phyloP scores from a whole-genome alignment of 208 protist genomes.

The Tritrichomonas musculus region DNA sequence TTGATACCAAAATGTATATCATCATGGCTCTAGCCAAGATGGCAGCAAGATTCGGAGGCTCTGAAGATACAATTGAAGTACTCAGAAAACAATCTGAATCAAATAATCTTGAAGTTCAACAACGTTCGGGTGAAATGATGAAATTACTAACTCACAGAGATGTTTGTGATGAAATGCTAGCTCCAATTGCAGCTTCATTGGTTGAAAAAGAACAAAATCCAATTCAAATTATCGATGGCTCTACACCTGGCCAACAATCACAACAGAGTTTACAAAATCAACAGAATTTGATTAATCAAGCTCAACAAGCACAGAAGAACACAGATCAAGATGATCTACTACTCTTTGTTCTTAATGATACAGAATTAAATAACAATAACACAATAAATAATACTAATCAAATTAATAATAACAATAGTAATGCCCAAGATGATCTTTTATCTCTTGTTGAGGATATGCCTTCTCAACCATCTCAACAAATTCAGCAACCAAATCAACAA shows the following conservation, averaged over 20 bases:
- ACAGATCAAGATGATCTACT: not conserved
- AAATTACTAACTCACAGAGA: not conserved
- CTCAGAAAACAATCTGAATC: not conserved
- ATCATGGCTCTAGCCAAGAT: not conserved
- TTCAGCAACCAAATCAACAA: not conserved
- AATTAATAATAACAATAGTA: not conserved
- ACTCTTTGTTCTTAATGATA: not conserved
- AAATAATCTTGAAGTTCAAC: conserved; percentile 21
- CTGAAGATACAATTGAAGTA: not conserved
- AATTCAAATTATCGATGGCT: too few species aligned
- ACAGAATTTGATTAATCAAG: not conserved
- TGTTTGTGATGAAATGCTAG: not conserved
- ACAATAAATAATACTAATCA: not conserved
- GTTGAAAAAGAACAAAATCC: too few species aligned
- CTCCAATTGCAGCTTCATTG: not conserved
- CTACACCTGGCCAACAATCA: too few species aligned
- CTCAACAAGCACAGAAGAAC: not conserved
- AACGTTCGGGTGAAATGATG: not conserved
- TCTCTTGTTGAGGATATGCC: not conserved
- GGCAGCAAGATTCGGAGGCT: not conserved
- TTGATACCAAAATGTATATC: not conserved
- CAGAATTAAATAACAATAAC: not conserved
- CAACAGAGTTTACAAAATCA: not conserved
- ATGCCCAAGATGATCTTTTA: not conserved
- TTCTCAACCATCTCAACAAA: not conserved